Evolutionary conservation across 345 rosid species (phyloP).

Genomic region (Barbarea vulgaris): DNA sequence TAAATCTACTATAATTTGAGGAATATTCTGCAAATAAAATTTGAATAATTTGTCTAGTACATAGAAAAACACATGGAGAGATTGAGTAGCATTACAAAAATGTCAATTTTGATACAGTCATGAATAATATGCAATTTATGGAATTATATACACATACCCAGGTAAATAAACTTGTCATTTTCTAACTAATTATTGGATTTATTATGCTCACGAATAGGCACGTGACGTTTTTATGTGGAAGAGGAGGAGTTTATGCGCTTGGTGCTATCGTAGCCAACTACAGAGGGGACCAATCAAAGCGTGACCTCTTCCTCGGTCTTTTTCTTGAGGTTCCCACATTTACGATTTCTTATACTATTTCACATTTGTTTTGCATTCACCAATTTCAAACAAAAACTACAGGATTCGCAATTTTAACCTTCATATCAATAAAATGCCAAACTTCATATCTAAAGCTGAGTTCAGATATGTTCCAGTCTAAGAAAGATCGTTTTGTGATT

Average conservation of each 20-base stretch:
- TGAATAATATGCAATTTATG: conserved; percentile 9
- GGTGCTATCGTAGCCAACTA: conserved; percentile 73
- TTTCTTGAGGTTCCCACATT: conserved; percentile 58
- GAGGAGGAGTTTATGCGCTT: conserved; percentile 83
- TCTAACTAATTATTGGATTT: conserved; percentile 4
- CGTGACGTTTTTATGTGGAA: conserved; percentile 83
- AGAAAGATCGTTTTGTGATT: not conserved
- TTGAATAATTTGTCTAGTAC: not conserved
- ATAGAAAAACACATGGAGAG: not conserved
- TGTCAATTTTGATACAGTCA: not conserved
- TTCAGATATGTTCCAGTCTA: not conserved
- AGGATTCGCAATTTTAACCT: not conserved
- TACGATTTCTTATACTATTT: not conserved
- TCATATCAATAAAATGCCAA: not conserved
- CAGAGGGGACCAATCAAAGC: conserved; percentile 54
- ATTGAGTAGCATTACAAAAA: not conserved
- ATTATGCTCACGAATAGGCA: conserved; percentile 49
- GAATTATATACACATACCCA: not conserved
- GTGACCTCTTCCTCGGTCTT: conserved; percentile 53
- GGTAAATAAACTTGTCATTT: not conserved
- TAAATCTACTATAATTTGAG: not conserved
- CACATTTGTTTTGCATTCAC: not conserved
- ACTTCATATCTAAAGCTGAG: not conserved
- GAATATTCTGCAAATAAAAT: not conserved
- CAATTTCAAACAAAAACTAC: conserved; percentile 11